Base-by-base conservation (phyloP, 148 eudicot species). In the Rhododendron henanense region DNA sequence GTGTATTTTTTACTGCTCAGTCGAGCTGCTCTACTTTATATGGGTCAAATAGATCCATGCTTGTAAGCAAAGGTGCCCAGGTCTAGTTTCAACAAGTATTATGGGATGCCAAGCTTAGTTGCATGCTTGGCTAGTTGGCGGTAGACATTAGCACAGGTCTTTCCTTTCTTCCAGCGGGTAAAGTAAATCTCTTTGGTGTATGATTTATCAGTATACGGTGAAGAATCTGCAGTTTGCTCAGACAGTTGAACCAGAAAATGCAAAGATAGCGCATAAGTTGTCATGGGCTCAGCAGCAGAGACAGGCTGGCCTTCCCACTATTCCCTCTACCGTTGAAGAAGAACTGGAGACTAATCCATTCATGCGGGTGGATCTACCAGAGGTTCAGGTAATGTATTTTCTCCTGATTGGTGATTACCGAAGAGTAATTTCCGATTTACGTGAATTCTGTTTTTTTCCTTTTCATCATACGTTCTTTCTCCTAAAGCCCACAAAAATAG, bases 161-260 rank as follows among this genome's bases (percentile, higher is more conserved):
- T 44, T 77, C 33, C 10, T 55, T 59, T 59, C 45, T 67, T 75
- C 11, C 35, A 69, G 0, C 0, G 21, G 23, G 37, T 16, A 51
- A 67, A 65, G 65, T 84, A 82, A 55, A 85, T 8, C 3, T 74
- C 44, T 57, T 73, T 77, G 47, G 53, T 85, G 57, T 81, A 53
- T 74, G 10, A 78, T 84, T 65, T 77, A 65, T 69, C 94, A 96
- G 99, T 96, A 96, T 84, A 94, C 99, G 0, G 96, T 93, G 88
- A 95, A 94, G 92, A 96, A 96, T 88, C 91, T 96, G 92, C 97
- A 94, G 90, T 96, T 96, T 91, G 98, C 99, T 74, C 85, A 84
- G 90, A 95, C 94, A 13, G 92, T 96, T 86, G 99, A 96, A 86
- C 97, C 99, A 44, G 96, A 95, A 6, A 96, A 96, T 87, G 90